These are phyloP conservation scores for Corymbia citriodora DNA, from an alignment of 441 rosid species.

Conservation along the genomic window DNA sequence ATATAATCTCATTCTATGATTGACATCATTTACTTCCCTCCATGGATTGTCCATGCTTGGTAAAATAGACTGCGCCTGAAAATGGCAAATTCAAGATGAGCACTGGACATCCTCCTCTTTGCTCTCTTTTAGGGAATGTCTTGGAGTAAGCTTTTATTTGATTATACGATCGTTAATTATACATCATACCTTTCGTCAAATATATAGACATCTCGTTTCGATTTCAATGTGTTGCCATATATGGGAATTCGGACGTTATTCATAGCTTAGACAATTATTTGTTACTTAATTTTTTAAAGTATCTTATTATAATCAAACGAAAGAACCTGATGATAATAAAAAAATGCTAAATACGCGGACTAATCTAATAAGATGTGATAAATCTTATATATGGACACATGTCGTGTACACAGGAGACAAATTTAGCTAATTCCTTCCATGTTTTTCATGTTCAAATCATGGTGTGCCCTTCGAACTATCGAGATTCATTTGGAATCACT, in stretches of 20 bases:
- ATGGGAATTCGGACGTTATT: neutral
- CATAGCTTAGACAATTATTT: neutral
- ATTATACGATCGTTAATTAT: neutral
- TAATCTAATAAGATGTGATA: too few relatives aligned
- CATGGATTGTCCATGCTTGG: neutral
- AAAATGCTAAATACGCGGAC: neutral
- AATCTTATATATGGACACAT: neutral
- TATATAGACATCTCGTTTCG: neutral
- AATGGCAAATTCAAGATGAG: neutral
- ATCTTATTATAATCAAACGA: neutral
- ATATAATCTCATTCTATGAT: neutral
- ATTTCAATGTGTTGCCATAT: neutral
- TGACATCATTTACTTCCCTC: neutral
- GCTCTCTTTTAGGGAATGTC: neutral
- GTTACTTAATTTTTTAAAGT: neutral
- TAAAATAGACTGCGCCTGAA: neutral
- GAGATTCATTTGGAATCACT: neutral
- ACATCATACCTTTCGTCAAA: neutral
- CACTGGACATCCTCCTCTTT: neutral
- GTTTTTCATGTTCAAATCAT: neutral
- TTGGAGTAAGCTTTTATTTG: neutral
- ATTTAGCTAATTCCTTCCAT: neutral
- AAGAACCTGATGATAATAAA: neutral
- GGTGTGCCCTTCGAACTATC: neutral
- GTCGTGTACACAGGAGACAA: fast-evolving